Percentiles rank a stretch among this genome's conserved stretches.
Evolutionary conservation across 495 filamentous ascomycete species (phyloP).

Genomic region (Penicillium salamii): DNA sequence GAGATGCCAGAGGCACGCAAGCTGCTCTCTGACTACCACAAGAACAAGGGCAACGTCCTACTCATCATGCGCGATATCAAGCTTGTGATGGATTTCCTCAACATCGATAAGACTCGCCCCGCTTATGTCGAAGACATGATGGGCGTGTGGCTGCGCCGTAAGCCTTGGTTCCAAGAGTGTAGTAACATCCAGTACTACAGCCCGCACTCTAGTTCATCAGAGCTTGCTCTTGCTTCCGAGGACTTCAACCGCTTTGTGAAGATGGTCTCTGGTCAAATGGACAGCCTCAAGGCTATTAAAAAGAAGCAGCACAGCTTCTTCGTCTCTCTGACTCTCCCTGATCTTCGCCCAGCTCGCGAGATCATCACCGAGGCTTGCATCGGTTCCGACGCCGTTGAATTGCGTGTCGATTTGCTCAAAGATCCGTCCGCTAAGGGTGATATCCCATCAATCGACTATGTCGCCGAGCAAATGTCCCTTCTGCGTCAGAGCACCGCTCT

Average conservation of each 20-base stretch:
- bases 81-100: constrained; percentile 84
- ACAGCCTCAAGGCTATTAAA: constrained; percentile 62
- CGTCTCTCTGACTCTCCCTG: constrained; percentile 81
- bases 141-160: constrained; percentile 86
- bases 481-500: constrained; percentile 72
- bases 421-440: constrained; percentile 61
- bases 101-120: constrained; percentile 85
- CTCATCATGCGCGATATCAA: constrained; percentile 85
- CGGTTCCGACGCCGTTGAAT: constrained; percentile 89
- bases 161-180: constrained; percentile 88
- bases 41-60: constrained; percentile 82
- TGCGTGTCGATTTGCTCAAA: constrained; percentile 87
- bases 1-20: constrained; percentile 82
- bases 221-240: constrained; percentile 59
- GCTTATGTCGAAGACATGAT: constrained; percentile 94
- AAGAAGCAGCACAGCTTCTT: constrained; percentile 84
- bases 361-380: constrained; percentile 70
- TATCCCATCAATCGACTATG: constrained; percentile 66
- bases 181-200: constrained; percentile 95
- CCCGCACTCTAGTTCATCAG: constrained; percentile 53
- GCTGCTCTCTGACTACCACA: constrained; percentile 69
- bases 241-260: constrained; percentile 80
- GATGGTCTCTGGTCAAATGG: constrained; percentile 65
- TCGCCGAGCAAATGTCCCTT: constrained; percentile 77
- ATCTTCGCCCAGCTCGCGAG: constrained; percentile 59